A percentile compares a stretch with the other conserved stretches of the same genome.
These are phyloP conservation scores for Apiotrichum akiyoshidainum DNA, from an alignment of 1,284 basidiomycete genomes.

Conservation along the genomic window DNA sequence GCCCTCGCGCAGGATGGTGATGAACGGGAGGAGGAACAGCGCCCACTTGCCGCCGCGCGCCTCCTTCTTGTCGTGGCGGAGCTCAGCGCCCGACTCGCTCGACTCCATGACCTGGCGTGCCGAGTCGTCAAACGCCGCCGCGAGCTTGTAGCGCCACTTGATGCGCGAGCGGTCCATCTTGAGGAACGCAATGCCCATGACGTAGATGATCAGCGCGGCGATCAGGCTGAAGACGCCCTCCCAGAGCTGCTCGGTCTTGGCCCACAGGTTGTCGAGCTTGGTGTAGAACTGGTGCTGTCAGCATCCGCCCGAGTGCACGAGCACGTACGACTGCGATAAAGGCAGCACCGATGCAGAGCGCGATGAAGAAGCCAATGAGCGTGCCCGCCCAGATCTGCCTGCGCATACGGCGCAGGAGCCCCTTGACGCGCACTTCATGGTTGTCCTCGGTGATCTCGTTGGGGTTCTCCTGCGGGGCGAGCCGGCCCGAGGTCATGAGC, in stretches of 20 bases:
- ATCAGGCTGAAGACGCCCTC: constrained; percentile 75
- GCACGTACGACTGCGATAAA: constrained; percentile 54
- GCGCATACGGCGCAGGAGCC: constrained; percentile 49
- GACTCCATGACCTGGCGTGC: constrained; percentile 4
- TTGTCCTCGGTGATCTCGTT: constrained; percentile 15
- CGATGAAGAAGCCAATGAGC: constrained; percentile 65
- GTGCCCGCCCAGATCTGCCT: constrained; percentile 76
- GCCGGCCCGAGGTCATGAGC: constrained; percentile 45
- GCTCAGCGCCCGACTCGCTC: constrained; percentile 33
- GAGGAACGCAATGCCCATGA: constrained; percentile 74
- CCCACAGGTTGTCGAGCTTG: constrained; percentile 57
- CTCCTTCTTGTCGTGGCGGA: constrained; percentile 50
- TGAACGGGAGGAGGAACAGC: constrained; percentile 78
- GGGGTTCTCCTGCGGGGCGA: constrained; percentile 18
- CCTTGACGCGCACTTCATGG: constrained; percentile 26
- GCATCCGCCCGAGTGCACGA: background rate
- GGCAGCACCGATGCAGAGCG: constrained; percentile 62
- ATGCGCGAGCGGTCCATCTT: constrained; percentile 64
- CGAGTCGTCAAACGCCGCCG: constrained; percentile 63
- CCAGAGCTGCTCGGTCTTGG: constrained; percentile 50
- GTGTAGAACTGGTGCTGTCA: constrained; percentile 54
- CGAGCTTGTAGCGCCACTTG: constrained; percentile 86
- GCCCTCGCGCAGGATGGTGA: constrained; percentile 84
- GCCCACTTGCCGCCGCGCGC: constrained; percentile 66
- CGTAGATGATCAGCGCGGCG: constrained; percentile 74